Evolutionary conservation across 1,284 basidiomycete genomes (phyloP).

Genomic region (Neotropicomus parvogracilis): DNA sequence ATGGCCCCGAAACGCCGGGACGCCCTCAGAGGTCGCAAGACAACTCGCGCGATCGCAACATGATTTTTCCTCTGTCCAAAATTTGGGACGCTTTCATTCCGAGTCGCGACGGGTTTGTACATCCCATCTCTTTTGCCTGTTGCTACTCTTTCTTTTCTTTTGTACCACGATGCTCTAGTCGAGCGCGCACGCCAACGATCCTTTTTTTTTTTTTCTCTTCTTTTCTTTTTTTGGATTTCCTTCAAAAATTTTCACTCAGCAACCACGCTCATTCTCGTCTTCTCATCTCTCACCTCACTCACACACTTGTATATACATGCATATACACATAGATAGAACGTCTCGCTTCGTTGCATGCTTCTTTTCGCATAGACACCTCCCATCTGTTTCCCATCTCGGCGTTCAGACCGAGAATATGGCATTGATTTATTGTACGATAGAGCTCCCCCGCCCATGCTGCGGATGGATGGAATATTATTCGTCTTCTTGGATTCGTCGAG

Average conservation of each 20-base stretch:
- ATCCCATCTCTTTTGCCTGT: slow-evolving; percentile 5
- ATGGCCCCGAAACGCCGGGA: slow-evolving; percentile 27
- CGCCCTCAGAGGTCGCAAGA: slow-evolving; percentile 16
- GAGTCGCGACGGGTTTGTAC: slow-evolving; percentile 17
- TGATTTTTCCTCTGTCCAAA: slow-evolving; percentile 13
- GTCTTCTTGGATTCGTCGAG: slow-evolving; percentile 24
- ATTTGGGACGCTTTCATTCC: slow-evolving; percentile 20
- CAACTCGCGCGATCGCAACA: slow-evolving; percentile 8
- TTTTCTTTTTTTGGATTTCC: too few species aligned
- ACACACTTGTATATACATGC: slow-evolving; percentile 38
- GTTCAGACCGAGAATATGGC: slow-evolving; percentile 26
- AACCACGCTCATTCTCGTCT: slow-evolving; percentile 28
- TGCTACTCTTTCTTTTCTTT: background rate
- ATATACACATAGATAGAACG: slow-evolving; percentile 38
- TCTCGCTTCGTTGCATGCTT: slow-evolving; percentile 26
- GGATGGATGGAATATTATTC: slow-evolving; percentile 36
- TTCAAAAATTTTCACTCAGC: slow-evolving; percentile 11
- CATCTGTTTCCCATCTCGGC: slow-evolving; percentile 13
- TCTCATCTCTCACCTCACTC: slow-evolving; percentile 25
- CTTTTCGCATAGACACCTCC: slow-evolving; percentile 25
- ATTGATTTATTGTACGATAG: slow-evolving; percentile 38
- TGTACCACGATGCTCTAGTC: slow-evolving; percentile 15
- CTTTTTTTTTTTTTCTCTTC: slow-evolving; percentile 16
- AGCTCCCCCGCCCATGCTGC: slow-evolving; percentile 16
- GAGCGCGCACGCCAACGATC: slow-evolving; percentile 27